phyloP scores from a whole-genome alignment of 768 basidiomycete species.

The Peribolospora baueri region DNA sequence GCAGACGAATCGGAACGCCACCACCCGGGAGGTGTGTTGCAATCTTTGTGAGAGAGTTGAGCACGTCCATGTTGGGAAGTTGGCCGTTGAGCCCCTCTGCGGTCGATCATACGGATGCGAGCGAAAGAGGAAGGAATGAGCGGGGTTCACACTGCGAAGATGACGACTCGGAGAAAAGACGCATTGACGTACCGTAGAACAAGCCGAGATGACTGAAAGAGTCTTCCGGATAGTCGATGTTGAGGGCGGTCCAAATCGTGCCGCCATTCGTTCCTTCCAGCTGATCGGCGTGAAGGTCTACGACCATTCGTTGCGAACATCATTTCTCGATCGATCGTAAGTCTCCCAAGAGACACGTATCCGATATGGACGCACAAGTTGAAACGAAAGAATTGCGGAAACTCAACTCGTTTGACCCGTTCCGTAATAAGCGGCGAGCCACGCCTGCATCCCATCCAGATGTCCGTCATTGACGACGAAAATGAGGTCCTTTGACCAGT shows the following conservation, averaged over 20 bases:
- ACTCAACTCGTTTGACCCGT: conserved; percentile 36
- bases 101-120: background rate
- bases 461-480: conserved; percentile 74
- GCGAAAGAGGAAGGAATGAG: background rate
- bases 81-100: conserved; percentile 86
- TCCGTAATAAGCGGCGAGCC: conserved; percentile 63
- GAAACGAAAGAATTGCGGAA: background rate
- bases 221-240: conserved; percentile 87
- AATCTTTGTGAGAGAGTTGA: conserved; percentile 57
- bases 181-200: conserved; percentile 46
- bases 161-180: background rate
- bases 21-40: conserved; percentile 34
- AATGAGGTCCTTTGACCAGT: conserved; percentile 87
- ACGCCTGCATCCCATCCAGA: conserved; percentile 78
- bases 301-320: too few relatives aligned
- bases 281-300: conserved; percentile 42
- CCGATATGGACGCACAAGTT: too few relatives aligned
- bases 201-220: conserved; percentile 91
- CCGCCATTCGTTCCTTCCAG: conserved; percentile 42
- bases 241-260: conserved; percentile 83
- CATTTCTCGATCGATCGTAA: too few relatives aligned
- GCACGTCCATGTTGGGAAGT: conserved; percentile 79
- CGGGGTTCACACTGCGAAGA: background rate
- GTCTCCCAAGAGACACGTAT: too few relatives aligned
- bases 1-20: conserved; percentile 51